These are phyloP conservation scores for Kernera saxatilis DNA, from an alignment of 345 rosid species.

Conservation along the genomic window DNA sequence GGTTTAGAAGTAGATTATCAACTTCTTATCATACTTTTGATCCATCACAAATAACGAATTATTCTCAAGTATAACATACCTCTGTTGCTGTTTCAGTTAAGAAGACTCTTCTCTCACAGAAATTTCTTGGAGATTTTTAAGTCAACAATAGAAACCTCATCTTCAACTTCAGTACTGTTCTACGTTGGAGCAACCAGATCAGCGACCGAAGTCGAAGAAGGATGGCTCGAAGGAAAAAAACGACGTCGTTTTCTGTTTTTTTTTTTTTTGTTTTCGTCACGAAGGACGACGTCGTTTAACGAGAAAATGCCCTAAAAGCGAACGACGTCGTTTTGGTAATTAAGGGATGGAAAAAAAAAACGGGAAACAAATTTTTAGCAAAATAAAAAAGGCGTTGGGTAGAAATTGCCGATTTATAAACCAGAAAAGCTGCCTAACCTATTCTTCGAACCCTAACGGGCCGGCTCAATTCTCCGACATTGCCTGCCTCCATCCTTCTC, in stretches of 20 bases:
- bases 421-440: slow-evolving; percentile 33
- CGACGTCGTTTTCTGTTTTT: no score
- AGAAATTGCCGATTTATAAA: slow-evolving; percentile 10
- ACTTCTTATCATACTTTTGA: neutral
- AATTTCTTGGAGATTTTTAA: neutral
- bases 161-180: neutral
- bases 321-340: neutral
- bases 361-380: slow-evolving; percentile 16
- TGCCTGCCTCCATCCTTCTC: neutral
- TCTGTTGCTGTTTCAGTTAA: neutral
- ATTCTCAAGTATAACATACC: neutral
- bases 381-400: slow-evolving; percentile 10
- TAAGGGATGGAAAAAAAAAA: neutral
- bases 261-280: no score
- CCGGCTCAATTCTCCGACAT: slow-evolving; percentile 17
- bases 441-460: slow-evolving; percentile 16
- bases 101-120: neutral
- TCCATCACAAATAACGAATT: neutral
- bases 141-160: neutral
- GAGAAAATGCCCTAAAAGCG: neutral
- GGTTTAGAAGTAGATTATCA: neutral
- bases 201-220: neutral
- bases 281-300: neutral
- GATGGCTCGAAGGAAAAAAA: no score
- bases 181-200: slow-evolving; percentile 1